phyloP scores from a whole-genome alignment of 441 rosid genomes.

The Jatropha podagrica region DNA sequence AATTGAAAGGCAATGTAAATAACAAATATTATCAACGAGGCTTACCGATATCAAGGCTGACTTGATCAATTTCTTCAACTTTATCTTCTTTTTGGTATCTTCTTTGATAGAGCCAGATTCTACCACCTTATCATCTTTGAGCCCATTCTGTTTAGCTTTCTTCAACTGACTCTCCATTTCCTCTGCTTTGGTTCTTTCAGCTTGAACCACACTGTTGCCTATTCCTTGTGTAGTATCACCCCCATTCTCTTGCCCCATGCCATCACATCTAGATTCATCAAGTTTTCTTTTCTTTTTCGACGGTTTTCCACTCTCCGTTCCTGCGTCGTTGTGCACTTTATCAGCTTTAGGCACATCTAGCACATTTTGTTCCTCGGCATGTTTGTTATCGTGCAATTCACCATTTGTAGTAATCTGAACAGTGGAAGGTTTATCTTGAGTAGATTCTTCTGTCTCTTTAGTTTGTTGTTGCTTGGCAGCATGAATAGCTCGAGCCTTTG shows the following conservation, averaged over 20 bases:
- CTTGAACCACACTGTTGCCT: slow-evolving; percentile 38
- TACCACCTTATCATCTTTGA: slow-evolving; percentile 19
- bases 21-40: slow-evolving; percentile 17
- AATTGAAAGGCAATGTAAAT: background rate
- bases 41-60: slow-evolving; percentile 68
- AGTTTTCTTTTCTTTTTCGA: slow-evolving; percentile 68
- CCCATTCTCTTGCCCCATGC: slow-evolving; percentile 5
- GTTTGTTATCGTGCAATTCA: slow-evolving; percentile 22
- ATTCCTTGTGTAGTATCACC: slow-evolving; percentile 26
- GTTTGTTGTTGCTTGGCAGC: slow-evolving; percentile 53
- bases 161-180: slow-evolving; percentile 32
- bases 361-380: slow-evolving; percentile 32
- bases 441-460: slow-evolving; percentile 42
- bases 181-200: slow-evolving; percentile 24
- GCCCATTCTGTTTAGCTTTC: slow-evolving; percentile 35
- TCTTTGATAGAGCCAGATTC: slow-evolving; percentile 29
- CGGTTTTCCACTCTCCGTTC: slow-evolving; percentile 35
- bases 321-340: slow-evolving; percentile 18
- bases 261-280: slow-evolving; percentile 32
- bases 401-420: slow-evolving; percentile 32
- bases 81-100: slow-evolving; percentile 50
- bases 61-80: slow-evolving; percentile 77
- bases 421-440: slow-evolving; percentile 35
- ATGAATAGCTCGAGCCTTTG: slow-evolving; percentile 75
- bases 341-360: slow-evolving; percentile 30